Percentiles rank a stretch among this genome's conserved stretches.
These are phyloP conservation scores for Salix udensis DNA, from an alignment of 345 rosid genomes.

Conservation along the genomic window DNA sequence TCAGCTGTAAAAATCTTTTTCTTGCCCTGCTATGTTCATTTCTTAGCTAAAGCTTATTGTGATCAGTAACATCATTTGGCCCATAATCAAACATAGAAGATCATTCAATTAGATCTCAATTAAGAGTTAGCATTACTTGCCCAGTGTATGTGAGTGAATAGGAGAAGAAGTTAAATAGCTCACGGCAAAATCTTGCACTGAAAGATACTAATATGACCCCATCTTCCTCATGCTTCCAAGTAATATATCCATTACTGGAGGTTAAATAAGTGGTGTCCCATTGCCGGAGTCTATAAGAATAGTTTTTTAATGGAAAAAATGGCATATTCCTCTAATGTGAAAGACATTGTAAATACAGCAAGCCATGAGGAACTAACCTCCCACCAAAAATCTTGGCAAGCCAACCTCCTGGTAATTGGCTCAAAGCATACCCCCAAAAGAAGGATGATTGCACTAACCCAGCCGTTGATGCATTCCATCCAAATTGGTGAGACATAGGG, in stretches of 20 bases:
- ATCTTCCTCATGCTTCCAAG: background rate
- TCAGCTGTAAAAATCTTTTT: background rate
- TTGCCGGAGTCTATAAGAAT: background rate
- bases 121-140: background rate
- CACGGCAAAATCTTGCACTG: background rate
- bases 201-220: background rate
- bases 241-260: background rate
- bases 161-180: background rate
- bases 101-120: background rate
- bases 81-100: background rate
- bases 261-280: background rate
- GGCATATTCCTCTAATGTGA: background rate
- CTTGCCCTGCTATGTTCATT: background rate
- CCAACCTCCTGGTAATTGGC: constrained; percentile 97
- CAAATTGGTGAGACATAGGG: constrained; percentile 98
- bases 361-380: constrained; percentile 49
- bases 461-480: constrained; percentile 80
- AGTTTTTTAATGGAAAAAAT: background rate
- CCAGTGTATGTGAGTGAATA: background rate
- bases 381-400: constrained; percentile 89
- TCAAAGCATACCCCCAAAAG: constrained; percentile 95
- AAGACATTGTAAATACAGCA: background rate
- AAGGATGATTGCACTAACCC: constrained; percentile 92
- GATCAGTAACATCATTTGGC: background rate
- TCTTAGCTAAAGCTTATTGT: background rate